phyloP scores from a whole-genome alignment of 345 rosid species.

The Iberis pinnata region DNA sequence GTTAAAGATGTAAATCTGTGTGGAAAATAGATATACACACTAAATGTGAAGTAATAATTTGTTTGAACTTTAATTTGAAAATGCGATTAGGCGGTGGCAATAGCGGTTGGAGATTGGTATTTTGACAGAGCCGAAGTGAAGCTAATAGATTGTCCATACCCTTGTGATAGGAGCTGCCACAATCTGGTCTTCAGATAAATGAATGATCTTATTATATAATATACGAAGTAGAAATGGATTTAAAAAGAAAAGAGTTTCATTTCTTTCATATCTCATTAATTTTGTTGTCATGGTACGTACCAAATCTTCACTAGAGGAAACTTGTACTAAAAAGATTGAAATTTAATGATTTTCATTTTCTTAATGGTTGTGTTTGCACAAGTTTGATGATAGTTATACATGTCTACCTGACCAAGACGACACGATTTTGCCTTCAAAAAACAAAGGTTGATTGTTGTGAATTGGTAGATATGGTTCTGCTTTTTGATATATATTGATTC shows the following conservation, averaged over 20 bases:
- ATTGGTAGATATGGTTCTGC: no score
- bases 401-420: no score
- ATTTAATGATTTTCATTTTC: neutral
- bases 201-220: slow-evolving; percentile 17
- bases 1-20: no score
- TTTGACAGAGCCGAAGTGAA: slow-evolving; percentile 57
- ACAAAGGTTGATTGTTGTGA: no score
- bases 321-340: slow-evolving; percentile 1
- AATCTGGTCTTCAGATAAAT: slow-evolving; percentile 72
- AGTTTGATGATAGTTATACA: no score
- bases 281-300: slow-evolving; percentile 16
- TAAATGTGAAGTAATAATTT: neutral
- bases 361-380: no score
- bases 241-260: neutral
- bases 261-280: slow-evolving; percentile 7
- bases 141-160: slow-evolving; percentile 80
- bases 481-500: no score
- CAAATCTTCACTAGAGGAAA: neutral
- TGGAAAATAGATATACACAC: no score
- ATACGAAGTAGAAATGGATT: slow-evolving; percentile 2
- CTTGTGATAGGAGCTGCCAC: slow-evolving; percentile 88
- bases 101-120: slow-evolving; percentile 94
- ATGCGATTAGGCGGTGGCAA: slow-evolving; percentile 62
- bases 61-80: neutral
- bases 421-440: no score